Evolutionary conservation across 169 alveolate genomes (phyloP), one percentile per base, ranked within the genome.

Genomic region (Cryptosporidium baileyi): DNA sequence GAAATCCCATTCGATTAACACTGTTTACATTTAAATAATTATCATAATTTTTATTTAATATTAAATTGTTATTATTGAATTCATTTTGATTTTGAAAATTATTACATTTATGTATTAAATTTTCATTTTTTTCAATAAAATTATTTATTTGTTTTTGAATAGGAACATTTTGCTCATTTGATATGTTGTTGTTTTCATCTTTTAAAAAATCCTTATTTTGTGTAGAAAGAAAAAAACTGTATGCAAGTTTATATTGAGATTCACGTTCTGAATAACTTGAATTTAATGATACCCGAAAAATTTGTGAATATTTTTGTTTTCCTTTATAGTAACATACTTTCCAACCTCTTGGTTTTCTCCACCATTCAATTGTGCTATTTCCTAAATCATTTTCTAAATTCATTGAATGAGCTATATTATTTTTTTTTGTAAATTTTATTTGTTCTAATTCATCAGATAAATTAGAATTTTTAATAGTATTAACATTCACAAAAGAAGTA

Each of bases 271-370:
- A 13, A 74, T 28, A 11, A n/a, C 74, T 13, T 7, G 67, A 57
- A 26, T 74, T 74, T 0, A 57, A 26, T 38, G 85, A 57, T 13
- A 74, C 67, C 36, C 26, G 26, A n/a, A 74, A 74, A 11, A 74
- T 54, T 36, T 74, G 59, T 15, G 65, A 74, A 28, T 17, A 40
- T 41, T 57, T 74, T 2, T 74, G 85, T 15, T 51, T 43, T 1
- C 61, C 74, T 30, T 41, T 74, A 38, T 38, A 74, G 26, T 74
- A 74, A n/a, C 60, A 40, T 3, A 74, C 85, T 28, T 74, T 74
- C 85, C 85, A 74, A 8, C 85, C 85, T 9, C 85, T 52, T n/a
- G 85, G 85, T 47, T 74, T 74, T 45, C 36, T 74, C 85, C 74
- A 74, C 85, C 85, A 74, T 28, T 74, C 85, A 2, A 74, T 52